Percentiles rank a stretch among this genome's conserved stretches.
Evolutionary conservation across 345 rosid genomes (phyloP).

Genomic region (Linum tenue): DNA sequence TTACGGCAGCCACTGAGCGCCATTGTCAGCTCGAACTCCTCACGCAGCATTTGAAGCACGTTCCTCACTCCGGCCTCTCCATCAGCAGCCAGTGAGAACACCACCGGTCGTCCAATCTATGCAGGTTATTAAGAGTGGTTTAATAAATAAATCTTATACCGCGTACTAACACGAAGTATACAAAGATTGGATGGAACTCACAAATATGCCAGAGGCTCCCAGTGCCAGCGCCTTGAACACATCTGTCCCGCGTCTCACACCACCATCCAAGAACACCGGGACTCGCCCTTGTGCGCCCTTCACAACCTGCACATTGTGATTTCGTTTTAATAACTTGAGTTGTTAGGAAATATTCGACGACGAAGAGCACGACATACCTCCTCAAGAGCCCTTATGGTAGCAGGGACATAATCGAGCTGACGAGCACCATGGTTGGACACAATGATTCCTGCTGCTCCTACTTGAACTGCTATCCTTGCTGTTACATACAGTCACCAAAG

Average conservation of each 20-base stretch:
- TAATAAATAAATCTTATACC: not conserved
- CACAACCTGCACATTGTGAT: conserved; percentile 21
- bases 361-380: conserved; percentile 31
- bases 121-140: not conserved
- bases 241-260: conserved; percentile 95
- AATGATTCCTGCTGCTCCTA: conserved; percentile 83
- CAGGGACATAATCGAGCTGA: conserved; percentile 87
- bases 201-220: conserved; percentile 94
- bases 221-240: conserved; percentile 97
- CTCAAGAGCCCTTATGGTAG: conserved; percentile 80
- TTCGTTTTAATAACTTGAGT: too few species aligned
- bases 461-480: conserved; percentile 65
- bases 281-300: conserved; percentile 77
- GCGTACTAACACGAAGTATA: too few species aligned
- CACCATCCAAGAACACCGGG: conserved; percentile 94
- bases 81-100: conserved; percentile 71
- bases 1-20: conserved; percentile 83
- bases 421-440: conserved; percentile 97
- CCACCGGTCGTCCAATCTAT: conserved; percentile 83
- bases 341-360: too few species aligned
- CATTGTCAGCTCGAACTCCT: conserved; percentile 89
- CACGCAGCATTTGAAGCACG: conserved; percentile 64
- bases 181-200: conserved; percentile 26
- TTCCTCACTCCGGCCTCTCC: conserved; percentile 72
- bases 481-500: conserved; percentile 3